Evolutionary conservation across 202 grass and related monocot species (phyloP), one percentile per base, ranked within the genome.

Genomic region (Zoysia matrella): DNA sequence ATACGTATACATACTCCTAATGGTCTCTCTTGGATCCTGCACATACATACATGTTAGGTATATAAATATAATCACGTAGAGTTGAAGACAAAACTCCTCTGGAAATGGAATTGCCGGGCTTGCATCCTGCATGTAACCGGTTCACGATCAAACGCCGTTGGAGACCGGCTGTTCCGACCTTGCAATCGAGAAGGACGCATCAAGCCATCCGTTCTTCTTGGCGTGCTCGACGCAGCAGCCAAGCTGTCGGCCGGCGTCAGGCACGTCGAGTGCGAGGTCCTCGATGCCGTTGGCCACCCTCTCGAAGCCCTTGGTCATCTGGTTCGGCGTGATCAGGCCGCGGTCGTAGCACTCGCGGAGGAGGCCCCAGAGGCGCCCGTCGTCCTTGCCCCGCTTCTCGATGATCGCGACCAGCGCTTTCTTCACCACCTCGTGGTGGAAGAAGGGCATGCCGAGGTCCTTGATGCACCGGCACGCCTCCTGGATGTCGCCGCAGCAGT

Each of bases 401-500:
- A 96, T 96, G 55, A 88, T 88, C 8, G 22, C 22, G 22, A 30
- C 22, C 22, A 30, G 22, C 22, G 22, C 22, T 0, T 30, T 30
- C 22, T 30, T 84, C 74, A 96, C 90, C 47, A 96, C 85, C 84
- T 96, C 93, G 67, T 93, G 93, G 83, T 96, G 90, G 85, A 96
- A 96, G 79, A 96, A 96, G 0, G 93, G 90, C 93, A 96, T 83
- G 58, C 88, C 93, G 4, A 96, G 86, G 12, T 96, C 93, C 65
- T 82, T 83, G 70, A 96, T 96, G 86, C 88, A 87, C 3, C 80
- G 83, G 74, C 88, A 96, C 11, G 93, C 90, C 82, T 96, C 88
- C 47, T 76, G 60, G 49, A 87, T 22, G 65, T 90, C 93, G 4
- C 93, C 93, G 30, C 90, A 86, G 42, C 80, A 80, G 57, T 92